Conservation (phyloP, 2,329 filamentous ascomycete species). For the Exophiala dermatitidis region DNA sequence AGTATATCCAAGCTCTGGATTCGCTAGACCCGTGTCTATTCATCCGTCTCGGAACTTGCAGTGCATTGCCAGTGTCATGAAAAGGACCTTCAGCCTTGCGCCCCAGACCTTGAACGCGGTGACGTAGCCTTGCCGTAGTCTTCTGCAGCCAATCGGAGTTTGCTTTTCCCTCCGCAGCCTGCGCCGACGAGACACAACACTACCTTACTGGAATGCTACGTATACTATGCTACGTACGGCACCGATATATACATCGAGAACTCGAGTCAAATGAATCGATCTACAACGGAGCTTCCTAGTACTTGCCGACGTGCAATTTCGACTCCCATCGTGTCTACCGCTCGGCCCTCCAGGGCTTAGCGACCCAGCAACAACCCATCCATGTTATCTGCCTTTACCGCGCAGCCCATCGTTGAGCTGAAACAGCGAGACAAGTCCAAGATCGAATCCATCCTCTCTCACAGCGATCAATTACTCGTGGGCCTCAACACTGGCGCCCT, state of each 20-base stretch:
- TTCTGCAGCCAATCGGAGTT: slow-evolving; percentile 2
- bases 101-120: background rate
- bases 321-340: background rate
- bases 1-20: too few relatives aligned
- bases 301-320: background rate
- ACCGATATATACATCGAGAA: too few relatives aligned
- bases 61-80: background rate
- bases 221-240: background rate
- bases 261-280: too few relatives aligned
- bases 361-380: background rate
- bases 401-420: slow-evolving; percentile 94
- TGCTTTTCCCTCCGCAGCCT: background rate
- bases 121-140: background rate
- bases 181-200: background rate
- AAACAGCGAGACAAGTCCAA: slow-evolving; percentile 90
- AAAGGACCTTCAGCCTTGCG: background rate
- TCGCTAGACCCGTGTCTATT: too few relatives aligned
- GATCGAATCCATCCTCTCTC: slow-evolving; percentile 90
- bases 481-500: slow-evolving; percentile 84
- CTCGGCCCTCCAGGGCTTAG: background rate
- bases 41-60: background rate
- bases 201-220: background rate
- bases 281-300: background rate
- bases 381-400: slow-evolving; percentile 97
- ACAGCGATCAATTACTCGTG: slow-evolving; percentile 86